phyloP scores from a whole-genome alignment of 2,329 filamentous ascomycete genomes.

The Didymella glomerata region DNA sequence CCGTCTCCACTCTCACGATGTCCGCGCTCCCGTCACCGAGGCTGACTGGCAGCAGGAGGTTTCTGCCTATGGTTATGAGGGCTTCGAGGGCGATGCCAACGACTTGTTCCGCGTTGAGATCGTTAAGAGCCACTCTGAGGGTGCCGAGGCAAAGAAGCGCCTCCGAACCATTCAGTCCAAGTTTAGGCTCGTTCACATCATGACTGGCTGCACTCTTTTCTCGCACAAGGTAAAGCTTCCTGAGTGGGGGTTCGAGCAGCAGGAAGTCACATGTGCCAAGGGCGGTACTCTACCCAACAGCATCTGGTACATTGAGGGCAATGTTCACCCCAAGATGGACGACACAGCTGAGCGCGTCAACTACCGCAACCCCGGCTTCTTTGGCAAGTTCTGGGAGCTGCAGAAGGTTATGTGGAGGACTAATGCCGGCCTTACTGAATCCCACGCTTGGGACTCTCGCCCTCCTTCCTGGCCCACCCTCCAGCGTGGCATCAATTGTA shows the following conservation, averaged over 20 bases:
- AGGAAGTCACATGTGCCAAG: constrained; percentile 97
- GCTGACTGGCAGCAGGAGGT: constrained; percentile 90
- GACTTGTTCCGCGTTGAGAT: constrained; percentile 96
- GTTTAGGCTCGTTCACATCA: constrained; percentile 92
- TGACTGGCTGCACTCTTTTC: constrained; percentile 96
- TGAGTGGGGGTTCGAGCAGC: constrained; percentile 97
- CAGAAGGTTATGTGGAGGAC: constrained; percentile 99
- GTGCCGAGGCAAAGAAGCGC: constrained; percentile 79
- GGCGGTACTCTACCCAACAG: constrained; percentile 94
- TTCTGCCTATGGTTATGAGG: constrained; percentile 96
- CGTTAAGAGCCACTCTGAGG: constrained; percentile 85
- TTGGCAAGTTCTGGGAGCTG: constrained; percentile 97
- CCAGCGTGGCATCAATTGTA: constrained; percentile 88
- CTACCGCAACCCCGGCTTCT: constrained; percentile 92
- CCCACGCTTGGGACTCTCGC: constrained; percentile 97
- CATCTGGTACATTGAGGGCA: constrained; percentile 94
- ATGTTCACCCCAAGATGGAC: constrained; percentile 79
- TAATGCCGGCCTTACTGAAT: constrained; percentile 94
- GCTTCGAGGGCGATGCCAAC: constrained; percentile 96
- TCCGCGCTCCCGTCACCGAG: constrained; percentile 64
- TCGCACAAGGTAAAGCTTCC: constrained; percentile 99
- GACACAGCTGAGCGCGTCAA: constrained; percentile 89
- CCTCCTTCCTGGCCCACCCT: constrained; percentile 93
- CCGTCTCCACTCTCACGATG: constrained; percentile 94
- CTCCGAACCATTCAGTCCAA: constrained; percentile 95